A percentile compares a stretch with the other conserved stretches of the same genome.
Conservation (phyloP, 768 basidiomycete species). For the Lactifluus piperatus region DNA sequence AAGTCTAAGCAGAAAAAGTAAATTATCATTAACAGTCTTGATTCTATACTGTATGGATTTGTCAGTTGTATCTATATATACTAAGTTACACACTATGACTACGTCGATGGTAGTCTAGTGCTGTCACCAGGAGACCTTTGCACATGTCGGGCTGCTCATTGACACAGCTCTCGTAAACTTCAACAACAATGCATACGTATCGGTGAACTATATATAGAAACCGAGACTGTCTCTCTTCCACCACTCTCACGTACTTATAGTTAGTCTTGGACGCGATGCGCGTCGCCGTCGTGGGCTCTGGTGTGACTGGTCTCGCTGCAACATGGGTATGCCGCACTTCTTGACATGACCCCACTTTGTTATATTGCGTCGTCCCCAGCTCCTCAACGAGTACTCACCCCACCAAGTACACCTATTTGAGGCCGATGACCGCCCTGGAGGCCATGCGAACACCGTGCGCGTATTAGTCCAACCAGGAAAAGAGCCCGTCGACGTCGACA, state of each 20-base stretch:
- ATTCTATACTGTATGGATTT: not conserved
- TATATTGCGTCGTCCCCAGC: slow-evolving; percentile 27
- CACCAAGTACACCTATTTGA: slow-evolving; percentile 74
- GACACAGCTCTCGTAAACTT: not conserved
- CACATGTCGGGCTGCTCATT: too few species aligned
- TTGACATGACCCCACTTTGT: not conserved
- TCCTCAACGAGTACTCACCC: slow-evolving; percentile 64
- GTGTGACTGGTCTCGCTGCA: slow-evolving; percentile 70
- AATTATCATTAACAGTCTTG: not conserved
- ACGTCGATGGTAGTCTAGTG: not conserved
- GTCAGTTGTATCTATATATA: slow-evolving; percentile 4
- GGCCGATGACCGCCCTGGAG: slow-evolving; percentile 55
- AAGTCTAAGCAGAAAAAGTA: slow-evolving; percentile 37
- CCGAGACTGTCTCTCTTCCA: too few species aligned
- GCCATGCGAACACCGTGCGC: slow-evolving; percentile 67
- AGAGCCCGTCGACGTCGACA: slow-evolving; percentile 50
- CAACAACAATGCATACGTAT: too few species aligned
- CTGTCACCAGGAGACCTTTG: not conserved
- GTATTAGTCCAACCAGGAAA: slow-evolving; percentile 35
- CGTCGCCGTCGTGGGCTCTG: slow-evolving; percentile 68
- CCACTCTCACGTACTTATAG: too few species aligned
- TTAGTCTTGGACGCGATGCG: slow-evolving; percentile 29
- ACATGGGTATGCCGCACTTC: slow-evolving; percentile 46
- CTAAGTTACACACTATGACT: too few species aligned
- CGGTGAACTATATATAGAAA: too few species aligned